Conservation (phyloP, 306 rosid genomes). For the Dalbergia cultrata region DNA sequence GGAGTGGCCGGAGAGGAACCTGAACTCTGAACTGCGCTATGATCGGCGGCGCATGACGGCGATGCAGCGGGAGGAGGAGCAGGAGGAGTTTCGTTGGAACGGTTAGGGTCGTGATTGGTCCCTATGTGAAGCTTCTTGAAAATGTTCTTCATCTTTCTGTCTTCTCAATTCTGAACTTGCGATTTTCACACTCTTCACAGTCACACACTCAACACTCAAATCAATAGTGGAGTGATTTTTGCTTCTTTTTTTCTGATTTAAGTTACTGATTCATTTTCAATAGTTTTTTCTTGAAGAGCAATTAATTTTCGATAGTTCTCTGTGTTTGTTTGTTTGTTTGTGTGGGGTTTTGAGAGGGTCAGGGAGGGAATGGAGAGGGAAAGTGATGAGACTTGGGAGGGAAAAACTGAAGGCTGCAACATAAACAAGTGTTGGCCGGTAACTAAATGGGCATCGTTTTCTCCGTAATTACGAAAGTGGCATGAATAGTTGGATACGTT, state of each 20-base stretch:
- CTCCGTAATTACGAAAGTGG: conserved; percentile 28
- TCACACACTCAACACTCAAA: neutral
- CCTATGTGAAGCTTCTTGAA: conserved; percentile 98
- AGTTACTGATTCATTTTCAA: neutral
- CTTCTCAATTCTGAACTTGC: conserved; percentile 3
- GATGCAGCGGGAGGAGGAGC: conserved; percentile 53
- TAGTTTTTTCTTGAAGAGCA: neutral
- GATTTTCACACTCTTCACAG: neutral
- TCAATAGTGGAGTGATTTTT: neutral
- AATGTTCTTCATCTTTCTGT: conserved; percentile 79
- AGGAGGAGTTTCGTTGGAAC: conserved; percentile 66
- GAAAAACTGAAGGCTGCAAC: conserved; percentile 43
- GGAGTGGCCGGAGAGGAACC: conserved; percentile 60
- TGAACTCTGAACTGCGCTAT: conserved; percentile 48
- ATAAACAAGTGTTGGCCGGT: conserved; percentile 10
- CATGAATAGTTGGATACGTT: conserved; percentile 24
- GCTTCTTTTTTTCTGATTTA: too few relatives aligned
- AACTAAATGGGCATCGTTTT: neutral
- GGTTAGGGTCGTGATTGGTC: conserved; percentile 77
- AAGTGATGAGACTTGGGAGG: conserved; percentile 42
- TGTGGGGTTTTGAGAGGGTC: neutral
- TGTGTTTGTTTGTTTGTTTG: neutral
- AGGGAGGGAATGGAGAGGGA: neutral
- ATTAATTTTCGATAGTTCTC: neutral
- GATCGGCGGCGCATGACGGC: conserved; percentile 61